Percentiles rank a stretch among this genome's conserved stretches.
Evolutionary conservation across 2,329 filamentous ascomycete genomes (phyloP).

Genomic region (Colletotrichum sp.): DNA sequence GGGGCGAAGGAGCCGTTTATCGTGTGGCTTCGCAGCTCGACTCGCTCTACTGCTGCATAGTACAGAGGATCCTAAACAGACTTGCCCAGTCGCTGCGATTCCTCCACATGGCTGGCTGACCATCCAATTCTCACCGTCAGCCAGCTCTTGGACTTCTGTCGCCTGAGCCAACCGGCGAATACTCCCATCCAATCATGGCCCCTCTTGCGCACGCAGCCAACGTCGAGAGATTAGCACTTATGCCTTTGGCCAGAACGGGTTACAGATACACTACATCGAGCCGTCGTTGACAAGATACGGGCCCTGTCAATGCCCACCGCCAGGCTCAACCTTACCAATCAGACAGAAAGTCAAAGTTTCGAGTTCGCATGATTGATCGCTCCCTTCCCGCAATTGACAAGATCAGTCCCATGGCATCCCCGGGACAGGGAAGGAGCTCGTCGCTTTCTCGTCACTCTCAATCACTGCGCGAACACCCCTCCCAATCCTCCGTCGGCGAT

Average conservation of each 20-base stretch:
- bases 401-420: not conserved
- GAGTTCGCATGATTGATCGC: slow-evolving; percentile 7
- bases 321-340: not conserved
- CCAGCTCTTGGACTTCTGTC: not conserved
- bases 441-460: not conserved
- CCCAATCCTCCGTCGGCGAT: not conserved
- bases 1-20: slow-evolving; percentile 6
- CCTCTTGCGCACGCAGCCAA: not conserved
- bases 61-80: not conserved
- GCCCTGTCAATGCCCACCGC: not conserved
- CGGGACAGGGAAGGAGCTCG: slow-evolving; percentile 3
- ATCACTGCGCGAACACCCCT: not conserved
- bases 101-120: slow-evolving; percentile 14
- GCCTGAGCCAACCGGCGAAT: not conserved
- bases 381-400: slow-evolving; percentile 19
- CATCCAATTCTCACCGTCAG: not conserved
- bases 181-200: not conserved
- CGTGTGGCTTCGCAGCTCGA: slow-evolving; percentile 6
- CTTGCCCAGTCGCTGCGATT: not conserved
- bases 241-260: not conserved
- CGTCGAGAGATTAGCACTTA: not conserved
- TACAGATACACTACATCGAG: not conserved
- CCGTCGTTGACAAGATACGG: not conserved
- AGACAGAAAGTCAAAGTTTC: slow-evolving; percentile 1
- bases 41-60: not conserved